Percentiles rank a stretch among this genome's conserved stretches.
Conservation (phyloP, 2,329 filamentous ascomycete genomes). For the Ophioceras dolichostomum region DNA sequence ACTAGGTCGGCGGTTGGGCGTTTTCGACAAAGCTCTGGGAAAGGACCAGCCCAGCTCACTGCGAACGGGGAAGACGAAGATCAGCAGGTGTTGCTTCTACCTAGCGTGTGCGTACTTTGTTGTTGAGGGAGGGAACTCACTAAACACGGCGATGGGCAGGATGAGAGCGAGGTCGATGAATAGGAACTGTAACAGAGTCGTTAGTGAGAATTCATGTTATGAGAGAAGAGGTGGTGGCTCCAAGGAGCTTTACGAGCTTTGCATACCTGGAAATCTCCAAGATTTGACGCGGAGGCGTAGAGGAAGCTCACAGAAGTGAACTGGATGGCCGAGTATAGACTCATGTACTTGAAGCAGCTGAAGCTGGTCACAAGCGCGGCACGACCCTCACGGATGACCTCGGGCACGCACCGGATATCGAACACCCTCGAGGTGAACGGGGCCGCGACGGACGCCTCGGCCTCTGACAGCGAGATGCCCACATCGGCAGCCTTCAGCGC, state of each 20-base stretch:
- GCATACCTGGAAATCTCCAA: slow-evolving; percentile 84
- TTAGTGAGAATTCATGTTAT: too few relatives aligned
- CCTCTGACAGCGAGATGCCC: slow-evolving; percentile 91
- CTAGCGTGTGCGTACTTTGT: too few relatives aligned
- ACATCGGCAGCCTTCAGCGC: slow-evolving; percentile 95
- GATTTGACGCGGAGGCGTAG: slow-evolving; percentile 84
- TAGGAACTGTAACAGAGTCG: slow-evolving; percentile 53
- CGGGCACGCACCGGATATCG: slow-evolving; percentile 89
- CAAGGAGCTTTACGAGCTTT: too few relatives aligned
- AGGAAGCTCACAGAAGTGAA: slow-evolving; percentile 96
- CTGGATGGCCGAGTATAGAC: slow-evolving; percentile 96
- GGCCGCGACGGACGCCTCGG: slow-evolving; percentile 94
- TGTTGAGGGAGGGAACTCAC: slow-evolving; percentile 36
- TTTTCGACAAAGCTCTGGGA: slow-evolving; percentile 64
- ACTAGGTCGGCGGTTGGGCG: slow-evolving; percentile 86
- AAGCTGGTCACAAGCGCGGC: slow-evolving; percentile 96
- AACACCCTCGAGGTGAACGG: slow-evolving; percentile 94
- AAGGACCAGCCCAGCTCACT: slow-evolving; percentile 93
- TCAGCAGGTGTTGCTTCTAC: too few relatives aligned
- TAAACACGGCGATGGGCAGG: slow-evolving; percentile 92
- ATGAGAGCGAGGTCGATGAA: slow-evolving; percentile 92
- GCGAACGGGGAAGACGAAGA: not conserved
- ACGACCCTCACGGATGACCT: slow-evolving; percentile 87
- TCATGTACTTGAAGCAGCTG: slow-evolving; percentile 99
- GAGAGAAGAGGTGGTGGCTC: too few relatives aligned